phyloP scores from a whole-genome alignment of 164 flowering plant genomes.

The Houttuynia cordata region DNA sequence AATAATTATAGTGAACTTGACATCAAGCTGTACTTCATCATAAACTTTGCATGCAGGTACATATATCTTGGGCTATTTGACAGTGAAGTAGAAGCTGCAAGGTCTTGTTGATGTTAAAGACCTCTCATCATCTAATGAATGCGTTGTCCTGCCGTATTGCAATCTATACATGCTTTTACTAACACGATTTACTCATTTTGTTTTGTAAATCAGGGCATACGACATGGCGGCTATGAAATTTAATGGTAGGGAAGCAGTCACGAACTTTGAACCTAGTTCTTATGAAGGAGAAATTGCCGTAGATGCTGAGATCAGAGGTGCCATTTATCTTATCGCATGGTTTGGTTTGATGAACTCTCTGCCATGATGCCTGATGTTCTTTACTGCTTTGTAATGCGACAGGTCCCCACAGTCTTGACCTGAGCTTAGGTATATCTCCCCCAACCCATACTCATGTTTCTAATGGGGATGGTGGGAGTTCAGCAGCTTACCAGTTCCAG shows the following conservation, averaged over 20 bases:
- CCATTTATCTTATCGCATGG: background rate
- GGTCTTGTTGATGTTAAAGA: constrained; percentile 57
- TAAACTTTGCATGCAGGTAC: constrained; percentile 72
- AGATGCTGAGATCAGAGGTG: constrained; percentile 40
- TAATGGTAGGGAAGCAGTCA: constrained; percentile 85
- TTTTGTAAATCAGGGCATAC: constrained; percentile 80
- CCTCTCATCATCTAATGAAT: constrained; percentile 26
- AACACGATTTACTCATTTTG: constrained; percentile 30
- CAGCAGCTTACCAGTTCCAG: constrained; percentile 16
- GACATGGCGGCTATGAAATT: constrained; percentile 88
- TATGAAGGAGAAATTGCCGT: constrained; percentile 46
- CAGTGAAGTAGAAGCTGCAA: constrained; percentile 94
- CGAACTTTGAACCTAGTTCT: constrained; percentile 75
- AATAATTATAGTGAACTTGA: background rate
- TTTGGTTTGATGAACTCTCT: background rate
- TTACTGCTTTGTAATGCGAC: constrained; percentile 17
- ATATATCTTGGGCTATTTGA: constrained; percentile 95
- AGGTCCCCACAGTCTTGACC: constrained; percentile 36
- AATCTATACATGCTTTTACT: constrained; percentile 27
- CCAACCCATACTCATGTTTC: constrained; percentile 21
- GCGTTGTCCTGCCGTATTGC: constrained; percentile 15
- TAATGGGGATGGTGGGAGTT: constrained; percentile 15
- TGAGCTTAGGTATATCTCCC: constrained; percentile 53
- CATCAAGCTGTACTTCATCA: constrained; percentile 12
- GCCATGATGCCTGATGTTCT: background rate